Evolutionary conservation across 768 basidiomycete species (phyloP).

Genomic region (Fomitopsis serialis): DNA sequence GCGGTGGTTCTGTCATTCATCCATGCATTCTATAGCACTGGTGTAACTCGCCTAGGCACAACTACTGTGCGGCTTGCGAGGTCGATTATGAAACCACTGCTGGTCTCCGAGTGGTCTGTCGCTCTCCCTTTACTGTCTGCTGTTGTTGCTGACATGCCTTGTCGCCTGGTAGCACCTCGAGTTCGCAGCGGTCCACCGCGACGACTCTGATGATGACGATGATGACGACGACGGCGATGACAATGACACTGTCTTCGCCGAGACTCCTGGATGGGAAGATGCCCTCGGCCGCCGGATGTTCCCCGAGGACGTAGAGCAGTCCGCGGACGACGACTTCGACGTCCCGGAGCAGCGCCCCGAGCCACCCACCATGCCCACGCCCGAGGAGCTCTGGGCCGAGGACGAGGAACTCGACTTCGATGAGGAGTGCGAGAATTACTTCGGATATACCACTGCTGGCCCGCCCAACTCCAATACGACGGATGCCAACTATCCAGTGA

Average conservation of each 20-base stretch:
- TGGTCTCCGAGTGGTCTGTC: conserved; percentile 24
- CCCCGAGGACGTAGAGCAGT: conserved; percentile 14
- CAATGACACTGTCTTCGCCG: conserved; percentile 17
- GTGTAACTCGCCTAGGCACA: conserved; percentile 22
- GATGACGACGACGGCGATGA: conserved; percentile 16
- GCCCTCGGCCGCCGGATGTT: conserved; percentile 18
- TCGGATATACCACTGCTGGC: background rate
- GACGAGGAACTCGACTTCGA: conserved; percentile 14
- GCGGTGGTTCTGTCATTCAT: background rate
- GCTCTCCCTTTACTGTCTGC: background rate
- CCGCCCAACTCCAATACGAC: background rate
- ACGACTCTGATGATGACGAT: conserved; percentile 15
- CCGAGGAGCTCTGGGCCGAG: conserved; percentile 13
- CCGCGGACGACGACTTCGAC: conserved; percentile 5
- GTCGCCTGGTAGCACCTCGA: conserved; percentile 21
- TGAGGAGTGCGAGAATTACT: conserved; percentile 5
- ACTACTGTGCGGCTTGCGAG: conserved; percentile 28
- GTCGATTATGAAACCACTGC: conserved; percentile 22
- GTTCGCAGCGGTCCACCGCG: conserved; percentile 23
- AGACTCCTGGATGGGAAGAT: conserved; percentile 28
- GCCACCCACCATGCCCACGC: background rate
- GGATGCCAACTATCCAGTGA: background rate
- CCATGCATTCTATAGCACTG: conserved; percentile 20
- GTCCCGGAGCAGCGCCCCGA: background rate
- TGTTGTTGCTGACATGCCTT: background rate